phyloP scores from a whole-genome alignment of 208 protist species.

The Leishmania mexicana region DNA sequence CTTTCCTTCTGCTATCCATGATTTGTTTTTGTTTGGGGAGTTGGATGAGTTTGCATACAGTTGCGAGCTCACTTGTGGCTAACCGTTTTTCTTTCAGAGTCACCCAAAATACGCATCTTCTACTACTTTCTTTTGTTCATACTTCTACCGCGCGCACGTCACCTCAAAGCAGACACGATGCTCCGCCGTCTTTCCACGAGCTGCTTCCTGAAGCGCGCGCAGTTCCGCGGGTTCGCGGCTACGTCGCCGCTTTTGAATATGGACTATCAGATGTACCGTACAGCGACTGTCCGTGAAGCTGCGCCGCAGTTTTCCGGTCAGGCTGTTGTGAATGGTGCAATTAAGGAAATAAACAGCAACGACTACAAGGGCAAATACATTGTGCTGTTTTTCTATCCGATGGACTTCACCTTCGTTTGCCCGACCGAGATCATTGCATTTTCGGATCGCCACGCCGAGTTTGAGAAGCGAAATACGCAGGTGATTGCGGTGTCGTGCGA shows the following conservation, averaged over 20 bases:
- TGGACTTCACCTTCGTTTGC: constrained; percentile 98
- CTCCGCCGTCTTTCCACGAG: constrained; percentile 55
- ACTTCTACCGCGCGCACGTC: background rate
- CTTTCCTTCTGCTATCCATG: background rate
- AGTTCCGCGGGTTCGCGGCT: constrained; percentile 47
- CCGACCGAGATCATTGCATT: constrained; percentile 97
- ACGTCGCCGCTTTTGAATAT: constrained; percentile 68
- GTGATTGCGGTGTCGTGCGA: constrained; percentile 94
- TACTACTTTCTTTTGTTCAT: background rate
- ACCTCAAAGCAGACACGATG: constrained; percentile 36
- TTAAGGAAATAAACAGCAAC: constrained; percentile 90
- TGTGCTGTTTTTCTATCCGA: constrained; percentile 96
- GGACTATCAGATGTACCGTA: constrained; percentile 84
- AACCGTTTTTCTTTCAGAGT: background rate
- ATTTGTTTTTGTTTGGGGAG: background rate
- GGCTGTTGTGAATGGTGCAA: constrained; percentile 95
- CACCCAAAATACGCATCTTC: background rate
- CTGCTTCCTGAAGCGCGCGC: constrained; percentile 16
- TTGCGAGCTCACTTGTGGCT: background rate
- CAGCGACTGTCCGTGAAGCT: constrained; percentile 82
- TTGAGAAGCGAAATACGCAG: constrained; percentile 90
- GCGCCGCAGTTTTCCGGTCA: constrained; percentile 92
- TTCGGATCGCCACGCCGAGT: constrained; percentile 90
- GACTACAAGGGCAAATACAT: constrained; percentile 96
- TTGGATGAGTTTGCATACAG: background rate